phyloP scores from a whole-genome alignment of 129 eudicot species.

The Sambucus nigra region DNA sequence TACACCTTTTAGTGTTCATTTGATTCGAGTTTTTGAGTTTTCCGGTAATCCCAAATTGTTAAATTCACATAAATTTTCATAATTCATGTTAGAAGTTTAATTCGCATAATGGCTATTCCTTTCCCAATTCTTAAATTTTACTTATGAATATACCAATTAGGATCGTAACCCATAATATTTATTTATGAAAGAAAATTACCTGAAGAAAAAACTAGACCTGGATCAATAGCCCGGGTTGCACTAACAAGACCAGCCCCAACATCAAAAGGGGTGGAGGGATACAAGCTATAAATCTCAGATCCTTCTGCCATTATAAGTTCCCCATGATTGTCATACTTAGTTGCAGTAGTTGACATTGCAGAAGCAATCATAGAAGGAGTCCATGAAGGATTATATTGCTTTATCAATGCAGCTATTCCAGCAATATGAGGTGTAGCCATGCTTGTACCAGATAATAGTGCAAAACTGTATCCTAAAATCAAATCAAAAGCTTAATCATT shows the following conservation, averaged over 20 bases:
- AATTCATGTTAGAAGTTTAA: too few species aligned
- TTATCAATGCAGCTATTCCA: constrained; percentile 81
- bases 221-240: constrained; percentile 56
- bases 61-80: too few species aligned
- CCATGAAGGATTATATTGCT: constrained; percentile 72
- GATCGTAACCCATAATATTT: too few species aligned
- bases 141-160: too few species aligned
- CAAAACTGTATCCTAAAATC: constrained; percentile 51
- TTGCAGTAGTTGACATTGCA: constrained; percentile 85
- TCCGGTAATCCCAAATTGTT: too few species aligned
- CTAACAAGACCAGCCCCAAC: constrained; percentile 81
- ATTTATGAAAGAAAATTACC: constrained; percentile 21
- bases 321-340: constrained; percentile 51
- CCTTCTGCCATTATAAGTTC: constrained; percentile 82
- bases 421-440: constrained; percentile 97
- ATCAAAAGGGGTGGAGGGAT: constrained; percentile 76
- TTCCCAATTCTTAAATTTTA: too few species aligned
- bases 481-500: background rate
- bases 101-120: too few species aligned
- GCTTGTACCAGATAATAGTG: constrained; percentile 82
- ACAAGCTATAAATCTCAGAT: constrained; percentile 30
- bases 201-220: constrained; percentile 68
- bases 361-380: constrained; percentile 92
- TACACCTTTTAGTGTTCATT: too few species aligned
- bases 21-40: too few species aligned